Percentiles rank a stretch among this genome's conserved stretches.
These are phyloP conservation scores for Monosporascus sp. DNA, from an alignment of 2,329 filamentous ascomycete genomes.

Conservation along the genomic window DNA sequence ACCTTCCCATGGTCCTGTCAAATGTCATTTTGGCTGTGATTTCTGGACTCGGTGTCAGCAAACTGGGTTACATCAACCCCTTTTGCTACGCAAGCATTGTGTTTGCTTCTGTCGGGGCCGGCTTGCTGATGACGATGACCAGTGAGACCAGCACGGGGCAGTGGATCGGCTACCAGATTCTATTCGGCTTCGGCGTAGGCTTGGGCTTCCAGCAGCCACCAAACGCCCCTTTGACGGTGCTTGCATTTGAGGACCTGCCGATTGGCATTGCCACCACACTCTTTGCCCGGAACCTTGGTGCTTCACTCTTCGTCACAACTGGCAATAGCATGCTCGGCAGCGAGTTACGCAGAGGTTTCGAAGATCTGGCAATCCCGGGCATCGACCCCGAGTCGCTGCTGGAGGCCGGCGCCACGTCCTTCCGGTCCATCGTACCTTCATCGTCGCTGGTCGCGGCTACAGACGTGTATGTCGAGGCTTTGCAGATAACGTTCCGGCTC, in stretches of 20 bases:
- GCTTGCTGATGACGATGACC: constrained; percentile 29
- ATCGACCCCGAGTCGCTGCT: constrained; percentile 14
- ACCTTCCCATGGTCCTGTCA: constrained; percentile 20
- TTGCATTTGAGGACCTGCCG: constrained; percentile 32
- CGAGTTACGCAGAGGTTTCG: constrained; percentile 19
- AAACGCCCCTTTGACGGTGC: constrained; percentile 34
- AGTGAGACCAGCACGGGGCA: constrained; percentile 25
- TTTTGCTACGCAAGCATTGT: constrained; percentile 17
- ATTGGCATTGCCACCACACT: constrained; percentile 38
- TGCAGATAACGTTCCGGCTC: constrained; percentile 16
- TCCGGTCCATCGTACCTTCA: constrained; percentile 15
- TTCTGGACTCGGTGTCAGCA: constrained; percentile 17
- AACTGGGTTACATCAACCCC: constrained; percentile 18
- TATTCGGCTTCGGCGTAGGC: constrained; percentile 32
- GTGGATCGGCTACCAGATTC: constrained; percentile 30
- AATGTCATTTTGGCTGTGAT: constrained; percentile 19
- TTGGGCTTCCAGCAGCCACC: constrained; percentile 34
- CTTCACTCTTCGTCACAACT: constrained; percentile 42
- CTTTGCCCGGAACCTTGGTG: constrained; percentile 37
- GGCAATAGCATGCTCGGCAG: constrained; percentile 38
- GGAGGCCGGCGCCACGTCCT: constrained; percentile 17
- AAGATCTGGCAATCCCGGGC: constrained; percentile 8
- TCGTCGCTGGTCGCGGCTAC: constrained; percentile 12
- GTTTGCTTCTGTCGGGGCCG: constrained; percentile 30
- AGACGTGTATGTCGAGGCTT: constrained; percentile 12